These are phyloP conservation scores for Didymosphaeria variabile DNA, from an alignment of 2,329 filamentous ascomycete genomes.

Conservation along the genomic window DNA sequence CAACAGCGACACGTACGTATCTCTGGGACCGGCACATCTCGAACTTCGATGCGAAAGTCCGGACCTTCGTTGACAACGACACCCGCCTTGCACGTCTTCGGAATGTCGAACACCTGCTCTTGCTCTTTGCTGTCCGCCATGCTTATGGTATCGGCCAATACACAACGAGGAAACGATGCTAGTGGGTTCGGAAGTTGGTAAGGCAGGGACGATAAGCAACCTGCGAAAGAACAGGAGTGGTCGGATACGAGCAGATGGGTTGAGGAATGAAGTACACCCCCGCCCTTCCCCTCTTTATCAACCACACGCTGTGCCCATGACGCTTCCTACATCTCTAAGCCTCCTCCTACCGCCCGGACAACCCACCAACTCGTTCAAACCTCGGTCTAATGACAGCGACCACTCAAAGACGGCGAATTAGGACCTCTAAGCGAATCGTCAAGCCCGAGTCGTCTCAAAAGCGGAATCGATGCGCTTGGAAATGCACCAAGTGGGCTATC, in stretches of 20 bases:
- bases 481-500: slow-evolving; percentile 1
- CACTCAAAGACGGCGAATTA: neutral
- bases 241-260: neutral
- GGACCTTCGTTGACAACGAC: slow-evolving; percentile 63
- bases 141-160: slow-evolving; percentile 1
- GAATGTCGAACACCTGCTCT: slow-evolving; percentile 51
- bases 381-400: neutral
- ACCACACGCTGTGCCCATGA: too few species aligned
- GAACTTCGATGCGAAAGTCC: slow-evolving; percentile 58
- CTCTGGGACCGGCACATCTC: slow-evolving; percentile 58
- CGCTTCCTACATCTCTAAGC: neutral
- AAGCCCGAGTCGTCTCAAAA: neutral
- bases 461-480: neutral
- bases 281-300: slow-evolving; percentile 9
- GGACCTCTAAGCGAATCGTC: neutral
- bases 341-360: neutral
- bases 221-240: neutral
- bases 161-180: neutral
- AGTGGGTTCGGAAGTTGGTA: neutral
- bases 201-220: neutral
- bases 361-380: neutral
- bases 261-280: neutral
- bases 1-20: slow-evolving; percentile 45
- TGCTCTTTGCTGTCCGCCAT: slow-evolving; percentile 39
- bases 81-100: slow-evolving; percentile 61